These are phyloP conservation scores for Dioscorea zingiberensis DNA, from an alignment of 106 monocot genomes.

Conservation along the genomic window DNA sequence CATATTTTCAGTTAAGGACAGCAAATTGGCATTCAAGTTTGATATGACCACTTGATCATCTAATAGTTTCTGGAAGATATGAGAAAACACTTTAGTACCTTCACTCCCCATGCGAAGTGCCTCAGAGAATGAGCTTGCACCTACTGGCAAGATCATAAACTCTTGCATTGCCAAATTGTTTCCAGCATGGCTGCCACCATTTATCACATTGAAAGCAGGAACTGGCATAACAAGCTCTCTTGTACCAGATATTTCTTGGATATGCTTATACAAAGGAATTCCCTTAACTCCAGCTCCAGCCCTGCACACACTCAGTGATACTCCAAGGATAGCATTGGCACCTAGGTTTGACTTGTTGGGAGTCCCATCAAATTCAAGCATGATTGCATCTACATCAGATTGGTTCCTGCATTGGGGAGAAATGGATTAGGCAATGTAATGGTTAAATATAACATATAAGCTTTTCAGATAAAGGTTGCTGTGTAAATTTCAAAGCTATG, in stretches of 20 bases:
- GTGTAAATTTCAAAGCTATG: no score
- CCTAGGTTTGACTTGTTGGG: conserved; percentile 89
- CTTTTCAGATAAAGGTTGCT: no score
- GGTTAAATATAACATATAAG: no score
- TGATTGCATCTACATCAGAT: conserved; percentile 70
- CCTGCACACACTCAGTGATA: conserved; percentile 84
- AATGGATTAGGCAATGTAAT: no score
- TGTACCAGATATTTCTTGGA: conserved; percentile 82
- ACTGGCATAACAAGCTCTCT: conserved; percentile 97
- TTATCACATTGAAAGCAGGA: conserved; percentile 98
- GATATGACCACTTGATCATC: no score
- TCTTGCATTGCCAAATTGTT: conserved; percentile 99
- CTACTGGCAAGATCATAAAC: conserved; percentile 96
- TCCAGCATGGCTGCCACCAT: conserved; percentile 97
- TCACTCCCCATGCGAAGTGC: conserved; percentile 94
- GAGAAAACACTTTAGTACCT: conserved; percentile 37
- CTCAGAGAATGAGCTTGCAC: conserved; percentile 86
- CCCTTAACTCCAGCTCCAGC: conserved; percentile 94
- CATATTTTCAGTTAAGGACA: no score
- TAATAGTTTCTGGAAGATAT: no score
- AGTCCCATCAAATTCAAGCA: conserved; percentile 94
- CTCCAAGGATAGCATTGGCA: conserved; percentile 93
- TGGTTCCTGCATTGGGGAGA: conserved; percentile 48
- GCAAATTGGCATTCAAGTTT: no score
- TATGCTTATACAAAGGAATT: conserved; percentile 86